Evolutionary conservation across 2,329 filamentous ascomycete species (phyloP).

Genomic region (Corynespora cassiicola): DNA sequence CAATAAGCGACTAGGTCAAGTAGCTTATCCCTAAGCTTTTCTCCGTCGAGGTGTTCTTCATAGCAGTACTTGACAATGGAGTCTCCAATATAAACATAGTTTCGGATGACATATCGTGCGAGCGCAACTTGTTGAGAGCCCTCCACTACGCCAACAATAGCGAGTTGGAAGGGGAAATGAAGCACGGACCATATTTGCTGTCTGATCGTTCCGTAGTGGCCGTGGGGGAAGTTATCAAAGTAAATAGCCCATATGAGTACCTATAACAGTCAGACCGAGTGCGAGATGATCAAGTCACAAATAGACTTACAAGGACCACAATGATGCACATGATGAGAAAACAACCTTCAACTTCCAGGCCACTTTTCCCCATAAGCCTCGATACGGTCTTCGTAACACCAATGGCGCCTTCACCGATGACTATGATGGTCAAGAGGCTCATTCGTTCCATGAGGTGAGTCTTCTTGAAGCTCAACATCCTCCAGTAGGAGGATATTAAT

Average conservation of each 20-base stretch:
- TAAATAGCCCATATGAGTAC: conserved; percentile 69
- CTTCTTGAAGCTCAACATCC: conserved; percentile 65
- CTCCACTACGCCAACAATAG: conserved; percentile 69
- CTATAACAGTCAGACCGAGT: conserved; percentile 11
- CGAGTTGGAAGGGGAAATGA: conserved; percentile 70
- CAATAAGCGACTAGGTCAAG: conserved; percentile 29
- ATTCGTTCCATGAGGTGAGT: conserved; percentile 70
- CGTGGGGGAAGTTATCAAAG: conserved; percentile 62
- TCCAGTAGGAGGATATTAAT: conserved; percentile 60
- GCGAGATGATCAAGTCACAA: neutral
- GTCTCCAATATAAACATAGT: conserved; percentile 47
- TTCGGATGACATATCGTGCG: conserved; percentile 54
- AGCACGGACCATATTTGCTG: conserved; percentile 66
- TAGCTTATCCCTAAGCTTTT: conserved; percentile 36
- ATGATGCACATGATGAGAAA: conserved; percentile 46
- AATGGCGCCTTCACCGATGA: conserved; percentile 71
- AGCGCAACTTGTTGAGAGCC: conserved; percentile 65
- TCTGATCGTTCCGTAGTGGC: conserved; percentile 59
- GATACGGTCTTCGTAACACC: conserved; percentile 63
- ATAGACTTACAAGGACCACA: conserved; percentile 34
- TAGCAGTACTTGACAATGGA: conserved; percentile 48
- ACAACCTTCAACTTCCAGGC: conserved; percentile 41
- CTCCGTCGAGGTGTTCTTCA: conserved; percentile 33
- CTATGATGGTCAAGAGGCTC: conserved; percentile 69
- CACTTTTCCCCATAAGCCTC: conserved; percentile 44